Percentiles rank a stretch among this genome's conserved stretches.
phyloP scores from a whole-genome alignment of 2,329 filamentous ascomycete species.

The Pleoardoris graminearum region DNA sequence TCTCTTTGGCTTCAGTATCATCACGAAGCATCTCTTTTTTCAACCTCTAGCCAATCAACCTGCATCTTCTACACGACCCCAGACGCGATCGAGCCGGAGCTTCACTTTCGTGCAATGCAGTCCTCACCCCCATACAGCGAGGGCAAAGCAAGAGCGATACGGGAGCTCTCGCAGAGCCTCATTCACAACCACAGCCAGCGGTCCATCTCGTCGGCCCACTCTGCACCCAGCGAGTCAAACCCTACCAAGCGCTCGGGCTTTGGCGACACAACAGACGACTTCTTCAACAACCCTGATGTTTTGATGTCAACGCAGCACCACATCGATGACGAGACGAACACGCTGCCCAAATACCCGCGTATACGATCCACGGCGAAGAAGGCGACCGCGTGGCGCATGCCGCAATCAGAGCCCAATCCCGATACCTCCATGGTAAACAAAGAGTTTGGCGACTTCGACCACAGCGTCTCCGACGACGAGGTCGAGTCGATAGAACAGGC shows the following conservation, averaged over 20 bases:
- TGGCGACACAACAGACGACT: slow-evolving; percentile 26
- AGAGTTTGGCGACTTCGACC: slow-evolving; percentile 47
- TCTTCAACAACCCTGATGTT: slow-evolving; percentile 42
- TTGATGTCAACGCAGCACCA: slow-evolving; percentile 46
- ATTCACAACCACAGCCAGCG: slow-evolving; percentile 42
- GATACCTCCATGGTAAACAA: slow-evolving; percentile 47
- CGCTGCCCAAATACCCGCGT: slow-evolving; percentile 35
- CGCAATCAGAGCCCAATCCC: slow-evolving; percentile 39
- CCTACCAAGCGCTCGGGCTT: slow-evolving; percentile 40
- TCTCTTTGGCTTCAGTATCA: slow-evolving; percentile 20
- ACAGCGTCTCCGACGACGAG: slow-evolving; percentile 49
- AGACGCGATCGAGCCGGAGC: slow-evolving; percentile 24
- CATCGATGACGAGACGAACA: slow-evolving; percentile 42
- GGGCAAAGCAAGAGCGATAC: slow-evolving; percentile 43
- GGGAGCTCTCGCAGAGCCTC: slow-evolving; percentile 42
- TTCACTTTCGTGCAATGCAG: slow-evolving; percentile 34
- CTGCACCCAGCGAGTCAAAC: slow-evolving; percentile 42
- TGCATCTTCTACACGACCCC: slow-evolving; percentile 35
- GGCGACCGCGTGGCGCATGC: slow-evolving; percentile 42
- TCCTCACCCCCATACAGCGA: slow-evolving; percentile 43
- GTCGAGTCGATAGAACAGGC: slow-evolving; percentile 61
- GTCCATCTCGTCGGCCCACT: slow-evolving; percentile 34
- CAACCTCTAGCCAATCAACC: slow-evolving; percentile 26
- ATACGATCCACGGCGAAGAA: slow-evolving; percentile 47
- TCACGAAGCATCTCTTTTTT: slow-evolving; percentile 33